Evolutionary conservation across 371 early-diverging fungal genomes (phyloP).

Genomic region (Mucor lusitanicus): DNA sequence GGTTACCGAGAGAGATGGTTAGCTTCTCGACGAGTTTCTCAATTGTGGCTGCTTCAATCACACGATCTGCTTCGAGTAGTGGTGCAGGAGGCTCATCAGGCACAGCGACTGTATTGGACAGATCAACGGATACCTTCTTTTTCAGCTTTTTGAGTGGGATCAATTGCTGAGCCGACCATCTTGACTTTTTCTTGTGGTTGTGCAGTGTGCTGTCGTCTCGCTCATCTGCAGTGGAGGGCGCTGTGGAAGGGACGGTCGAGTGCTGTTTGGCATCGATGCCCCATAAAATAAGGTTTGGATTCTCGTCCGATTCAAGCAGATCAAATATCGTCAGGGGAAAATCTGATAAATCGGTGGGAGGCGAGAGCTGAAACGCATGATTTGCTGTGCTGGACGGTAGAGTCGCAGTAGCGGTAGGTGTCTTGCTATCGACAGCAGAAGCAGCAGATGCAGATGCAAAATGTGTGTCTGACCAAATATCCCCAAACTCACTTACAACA

Average conservation of each 20-base stretch:
- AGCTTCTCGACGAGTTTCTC: conserved; percentile 66
- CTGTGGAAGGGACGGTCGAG: neutral
- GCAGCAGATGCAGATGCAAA: too few relatives aligned
- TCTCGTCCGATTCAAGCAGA: conserved; percentile 49
- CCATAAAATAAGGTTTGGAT: conserved; percentile 59
- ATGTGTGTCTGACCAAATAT: conserved; percentile 18
- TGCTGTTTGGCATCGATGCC: conserved; percentile 18
- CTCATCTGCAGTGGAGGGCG: neutral
- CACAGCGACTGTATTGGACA: neutral
- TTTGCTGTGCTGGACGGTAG: too few relatives aligned
- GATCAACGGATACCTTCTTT: neutral
- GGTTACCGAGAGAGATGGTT: conserved; percentile 64
- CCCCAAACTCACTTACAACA: conserved; percentile 43
- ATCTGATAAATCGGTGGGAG: conserved; percentile 43
- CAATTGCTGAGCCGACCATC: conserved; percentile 17
- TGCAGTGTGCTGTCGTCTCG: neutral
- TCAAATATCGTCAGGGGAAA: conserved; percentile 56
- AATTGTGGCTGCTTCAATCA: conserved; percentile 63
- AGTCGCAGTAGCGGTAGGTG: too few relatives aligned
- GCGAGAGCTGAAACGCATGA: conserved; percentile 13
- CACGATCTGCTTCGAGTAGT: neutral
- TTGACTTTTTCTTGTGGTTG: conserved; percentile 11
- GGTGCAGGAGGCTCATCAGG: neutral
- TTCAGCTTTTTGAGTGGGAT: conserved; percentile 6
- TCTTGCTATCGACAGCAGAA: neutral